Base-by-base conservation (phyloP, 192 early-diverging fungal genomes). In the Backusella luteola region DNA sequence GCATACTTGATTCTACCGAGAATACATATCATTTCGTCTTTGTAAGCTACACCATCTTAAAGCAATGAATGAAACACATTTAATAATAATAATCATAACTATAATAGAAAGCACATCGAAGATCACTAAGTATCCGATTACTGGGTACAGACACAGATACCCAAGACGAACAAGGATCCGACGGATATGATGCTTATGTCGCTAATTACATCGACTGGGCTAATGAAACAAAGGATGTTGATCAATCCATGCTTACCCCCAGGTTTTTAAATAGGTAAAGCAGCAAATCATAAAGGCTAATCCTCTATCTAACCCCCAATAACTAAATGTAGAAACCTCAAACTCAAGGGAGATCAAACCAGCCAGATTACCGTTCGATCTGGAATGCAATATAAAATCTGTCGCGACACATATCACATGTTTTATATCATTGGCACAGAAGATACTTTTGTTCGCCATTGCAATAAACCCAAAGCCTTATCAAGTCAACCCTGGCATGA, bases 391-490 rank as follows among this genome's bases (percentile, higher is more conserved):
- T 91, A 97, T 81, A 99, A 99, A 87, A 97, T 99, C 39, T 95
- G 96, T 56, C 89, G 94, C 42, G 97, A 98, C 80, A 97, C 97
- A 1, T 99, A 99, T 88, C 95, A 96, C 85, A 93, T 99, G 69
- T 98, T 96, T 76, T 98, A 95, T 79, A 90, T 99, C 32, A 95
- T 94, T 68, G 88, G 93, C 29, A 96, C 96, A 12, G 97, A 99
- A 81, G 97, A 99, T 76, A 67, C 70, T 26, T 76, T 80, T 35
- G 39, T 76, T 56, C 53, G 79, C 14, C 78, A 39, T 38, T 69
- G 67, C 34, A 34, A 44, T 0, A 68, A 73, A 29, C 52, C 46
- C n/a, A 49, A 42, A 17, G 11, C 35, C 23, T 34, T 49, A 11
- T 29, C 29, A 29, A 63, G 66, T 67, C 56, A 82, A 23, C 42